These are phyloP conservation scores for Magnolia changhungtana DNA, from an alignment of 164 flowering plant species.

Conservation along the genomic window DNA sequence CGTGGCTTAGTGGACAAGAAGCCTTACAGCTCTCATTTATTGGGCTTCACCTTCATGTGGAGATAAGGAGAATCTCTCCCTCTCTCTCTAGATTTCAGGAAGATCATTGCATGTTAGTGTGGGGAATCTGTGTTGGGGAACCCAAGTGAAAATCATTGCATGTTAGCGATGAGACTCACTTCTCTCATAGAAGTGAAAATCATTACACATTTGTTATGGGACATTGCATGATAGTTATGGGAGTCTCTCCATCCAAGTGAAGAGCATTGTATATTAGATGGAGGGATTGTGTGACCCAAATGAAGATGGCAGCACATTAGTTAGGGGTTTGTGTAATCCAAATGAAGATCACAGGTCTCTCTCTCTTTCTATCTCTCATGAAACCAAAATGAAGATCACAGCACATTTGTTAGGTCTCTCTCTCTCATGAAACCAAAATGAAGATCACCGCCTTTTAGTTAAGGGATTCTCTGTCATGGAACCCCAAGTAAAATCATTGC, in stretches of 20 bases:
- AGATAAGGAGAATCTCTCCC: too few relatives aligned
- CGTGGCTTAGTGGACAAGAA: not conserved
- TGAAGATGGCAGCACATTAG: not conserved
- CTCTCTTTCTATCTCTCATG: not conserved
- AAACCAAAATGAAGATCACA: not conserved
- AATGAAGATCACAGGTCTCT: too few relatives aligned
- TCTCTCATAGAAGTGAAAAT: not conserved
- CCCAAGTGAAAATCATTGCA: not conserved
- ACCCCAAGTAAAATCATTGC: too few relatives aligned
- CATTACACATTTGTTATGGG: not conserved
- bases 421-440: not conserved
- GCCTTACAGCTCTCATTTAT: not conserved
- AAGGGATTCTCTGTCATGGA: too few relatives aligned
- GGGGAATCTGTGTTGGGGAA: not conserved
- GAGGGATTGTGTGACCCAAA: not conserved
- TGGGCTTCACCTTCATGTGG: not conserved
- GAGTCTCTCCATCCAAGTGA: not conserved
- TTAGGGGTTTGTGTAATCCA: too few relatives aligned
- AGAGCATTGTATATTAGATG: not conserved
- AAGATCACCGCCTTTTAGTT: too few relatives aligned
- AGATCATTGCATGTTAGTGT: not conserved
- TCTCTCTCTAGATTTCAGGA: too few relatives aligned
- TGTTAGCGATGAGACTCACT: not conserved
- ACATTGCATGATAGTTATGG: not conserved
- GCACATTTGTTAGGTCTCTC: not conserved